Conservation (phyloP, 108 stramenopile genomes). For the Nitzschia putrida region DNA sequence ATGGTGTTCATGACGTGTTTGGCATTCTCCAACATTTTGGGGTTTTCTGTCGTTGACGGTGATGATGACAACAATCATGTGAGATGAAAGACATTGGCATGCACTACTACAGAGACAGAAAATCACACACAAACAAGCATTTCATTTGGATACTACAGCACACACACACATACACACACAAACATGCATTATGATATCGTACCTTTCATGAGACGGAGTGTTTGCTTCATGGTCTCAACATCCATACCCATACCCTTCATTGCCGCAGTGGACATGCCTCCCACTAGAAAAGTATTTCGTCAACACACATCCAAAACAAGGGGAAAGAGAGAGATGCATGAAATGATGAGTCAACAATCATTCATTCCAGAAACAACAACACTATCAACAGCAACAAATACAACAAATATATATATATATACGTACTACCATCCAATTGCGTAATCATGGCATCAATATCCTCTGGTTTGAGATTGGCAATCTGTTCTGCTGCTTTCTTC, state of each 20-base stretch:
- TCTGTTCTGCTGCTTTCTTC: slow-evolving; percentile 55
- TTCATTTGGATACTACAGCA: too few species aligned
- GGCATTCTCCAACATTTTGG: slow-evolving; percentile 60
- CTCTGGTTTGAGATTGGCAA: slow-evolving; percentile 67
- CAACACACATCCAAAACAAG: not conserved
- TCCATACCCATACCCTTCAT: slow-evolving; percentile 74
- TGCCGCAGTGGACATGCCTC: slow-evolving; percentile 20
- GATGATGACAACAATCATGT: too few species aligned
- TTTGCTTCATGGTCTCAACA: slow-evolving; percentile 54
- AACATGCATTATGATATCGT: not conserved
- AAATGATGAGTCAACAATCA: too few species aligned
- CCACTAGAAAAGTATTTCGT: too few species aligned
- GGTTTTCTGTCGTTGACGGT: slow-evolving; percentile 56
- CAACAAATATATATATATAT: too few species aligned
- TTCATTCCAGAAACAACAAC: not conserved
- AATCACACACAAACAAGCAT: too few species aligned
- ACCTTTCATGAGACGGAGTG: slow-evolving; percentile 76
- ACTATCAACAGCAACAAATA: not conserved
- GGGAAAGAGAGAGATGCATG: too few species aligned
- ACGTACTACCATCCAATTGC: slow-evolving; percentile 61
- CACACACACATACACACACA: too few species aligned
- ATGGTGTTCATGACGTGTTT: slow-evolving; percentile 68
- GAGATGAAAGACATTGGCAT: too few species aligned
- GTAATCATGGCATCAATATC: slow-evolving; percentile 59
- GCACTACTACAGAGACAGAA: too few species aligned